Base-by-base conservation (phyloP, 768 basidiomycete species). In the Paxillus ammoniavirescens region DNA sequence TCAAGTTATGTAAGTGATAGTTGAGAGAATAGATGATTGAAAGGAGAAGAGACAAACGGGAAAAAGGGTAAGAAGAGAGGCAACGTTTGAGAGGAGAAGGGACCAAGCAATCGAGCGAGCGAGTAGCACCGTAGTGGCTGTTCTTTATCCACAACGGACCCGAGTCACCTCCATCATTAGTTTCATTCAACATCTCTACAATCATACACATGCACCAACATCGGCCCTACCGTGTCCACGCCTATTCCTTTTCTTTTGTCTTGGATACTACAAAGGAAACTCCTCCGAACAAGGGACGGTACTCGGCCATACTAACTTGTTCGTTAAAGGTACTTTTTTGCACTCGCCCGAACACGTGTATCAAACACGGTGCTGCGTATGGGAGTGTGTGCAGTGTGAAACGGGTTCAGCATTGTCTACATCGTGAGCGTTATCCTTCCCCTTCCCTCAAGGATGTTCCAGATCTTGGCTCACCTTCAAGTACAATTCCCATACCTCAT, bases 401-500 rank as follows among this genome's bases (percentile, higher is more conserved):
- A 99, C n/a, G 97, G 96, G 64, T 97, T 99, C 71, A 97, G 51
- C 75, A 83, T 78, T 55, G 89, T 86, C 94, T 96, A 72, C 17
- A 37, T 35, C 50, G 7, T 28, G 43, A 28, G 47, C 52, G 51
- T 50, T 9, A 10, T 4, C 23, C 2, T 28, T 14, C 18, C 41
- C 31, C 2, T 28, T 14, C 18, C 41, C 31, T 31, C 1, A 9
- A 31, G 8, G 10, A 31, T 8, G 31, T 5, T 31, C 10, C 31
- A 5, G 0, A 18, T 2, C 42, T 14, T 26, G 40, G 8, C 79
- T 59, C 59, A 94, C 97, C 87, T 99, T 99, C 45, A 96, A 83
- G 73, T 96, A 98, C 62, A 90, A 64, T 78, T 99, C 97, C 96
- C 97, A 99, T 28, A 96, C 87, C 8, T 98, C 97, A 63, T 82